Base-by-base conservation (phyloP, 2,329 filamentous ascomycete species). In the Byssothecium circinans region DNA sequence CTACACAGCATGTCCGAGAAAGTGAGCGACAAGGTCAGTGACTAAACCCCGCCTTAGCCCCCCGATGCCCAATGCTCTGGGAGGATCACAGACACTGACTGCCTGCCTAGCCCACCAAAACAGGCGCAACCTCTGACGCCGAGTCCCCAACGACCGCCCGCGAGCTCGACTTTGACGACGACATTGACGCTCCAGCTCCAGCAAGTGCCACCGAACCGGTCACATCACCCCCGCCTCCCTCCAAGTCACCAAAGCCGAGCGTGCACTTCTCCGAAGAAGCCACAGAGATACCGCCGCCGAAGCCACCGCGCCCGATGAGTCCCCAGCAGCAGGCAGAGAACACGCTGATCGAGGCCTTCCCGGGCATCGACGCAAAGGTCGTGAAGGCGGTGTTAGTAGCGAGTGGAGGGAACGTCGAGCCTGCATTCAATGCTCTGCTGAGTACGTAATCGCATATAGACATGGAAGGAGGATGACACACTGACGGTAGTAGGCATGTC, bases 331-430 rank as follows among this genome's bases (percentile, higher is more conserved):
- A 95, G 75, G 91, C 90, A 39, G 87, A 92, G 72, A 82, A 83
- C 61, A 96, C 91, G 3, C 78, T 99, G 46, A 92, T 89, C 70
- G 94, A 99, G 71, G 94, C 94, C 0, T 99, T 99, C 63, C 94
- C 94, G 0, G 81, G 77, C 45, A 88, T 96, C 51, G 94, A 99
- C 44, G 69, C 75, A 7, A 71, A 83, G 36, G 87, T 99, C 38
- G 82, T 99, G 70, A 95, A 86, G 72, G 94, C 94, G 23, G 88
- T 99, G 0, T 75, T 99, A 55, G 80, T 82, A 19, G 94, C 94
- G 12, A 97, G 94, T 69, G 81, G 85, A 49, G 92, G 91, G 50
- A 84, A 87, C 63, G 85, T 97, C 39, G 94, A 99, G 71, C 88
- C 90, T 25, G 92, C 94, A 12, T 99, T 99, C 75, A 94, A 96